Evolutionary conservation across 495 filamentous ascomycete species (phyloP).

Genomic region (Aspergillus wentii): DNA sequence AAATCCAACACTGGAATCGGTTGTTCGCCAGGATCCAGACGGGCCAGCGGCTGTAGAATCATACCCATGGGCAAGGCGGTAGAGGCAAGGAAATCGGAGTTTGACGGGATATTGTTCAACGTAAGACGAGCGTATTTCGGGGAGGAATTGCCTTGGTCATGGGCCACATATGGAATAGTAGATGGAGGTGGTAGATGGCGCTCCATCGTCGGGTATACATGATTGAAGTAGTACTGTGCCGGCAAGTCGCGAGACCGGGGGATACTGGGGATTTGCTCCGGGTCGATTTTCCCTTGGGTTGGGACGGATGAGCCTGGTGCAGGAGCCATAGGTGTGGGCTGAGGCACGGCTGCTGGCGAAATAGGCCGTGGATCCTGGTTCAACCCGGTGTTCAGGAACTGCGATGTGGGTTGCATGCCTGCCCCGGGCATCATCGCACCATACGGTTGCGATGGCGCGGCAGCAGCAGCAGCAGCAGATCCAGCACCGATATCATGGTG

Average conservation of each 20-base stretch:
- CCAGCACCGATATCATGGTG: constrained; percentile 79
- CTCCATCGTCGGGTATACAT: constrained; percentile 93
- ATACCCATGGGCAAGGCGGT: constrained; percentile 85
- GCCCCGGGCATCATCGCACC: constrained; percentile 57
- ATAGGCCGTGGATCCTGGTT: constrained; percentile 43
- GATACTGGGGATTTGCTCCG: constrained; percentile 90
- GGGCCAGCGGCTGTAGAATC: constrained; percentile 83
- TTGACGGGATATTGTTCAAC: constrained; percentile 84
- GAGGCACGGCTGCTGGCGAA: constrained; percentile 53
- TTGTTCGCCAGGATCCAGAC: constrained; percentile 76
- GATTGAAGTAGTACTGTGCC: constrained; percentile 75
- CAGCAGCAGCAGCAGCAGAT: constrained; percentile 28
- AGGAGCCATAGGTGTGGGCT: constrained; percentile 39
- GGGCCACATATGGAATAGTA: constrained; percentile 82
- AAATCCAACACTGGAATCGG: constrained; percentile 93
- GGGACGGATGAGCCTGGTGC: constrained; percentile 50
- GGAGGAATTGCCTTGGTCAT: constrained; percentile 94
- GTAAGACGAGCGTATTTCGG: constrained; percentile 90
- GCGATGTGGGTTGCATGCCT: constrained; percentile 48
- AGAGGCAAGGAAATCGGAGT: constrained; percentile 69
- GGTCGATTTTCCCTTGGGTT: constrained; percentile 74
- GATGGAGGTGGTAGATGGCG: constrained; percentile 85
- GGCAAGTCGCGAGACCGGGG: constrained; percentile 77
- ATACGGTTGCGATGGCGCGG: constrained; percentile 52
- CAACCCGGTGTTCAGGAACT: constrained; percentile 68